Percentiles rank a stretch among this genome's conserved stretches.
Evolutionary conservation across 306 rosid genomes (phyloP).

Genomic region (Prunus kanzakura): DNA sequence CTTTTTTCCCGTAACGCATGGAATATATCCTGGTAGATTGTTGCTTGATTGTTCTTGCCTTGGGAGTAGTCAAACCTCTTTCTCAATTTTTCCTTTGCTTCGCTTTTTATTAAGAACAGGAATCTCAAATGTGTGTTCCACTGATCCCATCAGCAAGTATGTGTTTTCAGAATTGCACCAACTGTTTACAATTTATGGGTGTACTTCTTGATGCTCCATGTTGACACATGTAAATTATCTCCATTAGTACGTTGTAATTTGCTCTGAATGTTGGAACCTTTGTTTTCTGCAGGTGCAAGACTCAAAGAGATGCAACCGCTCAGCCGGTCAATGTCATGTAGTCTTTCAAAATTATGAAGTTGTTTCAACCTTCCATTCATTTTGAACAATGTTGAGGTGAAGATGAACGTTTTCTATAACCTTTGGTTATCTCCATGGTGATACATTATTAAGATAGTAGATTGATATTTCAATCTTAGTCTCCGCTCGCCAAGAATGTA

Average conservation of each 20-base stretch:
- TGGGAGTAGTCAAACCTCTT: neutral
- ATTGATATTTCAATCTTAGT: slow-evolving; percentile 1
- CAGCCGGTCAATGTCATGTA: slow-evolving; percentile 62
- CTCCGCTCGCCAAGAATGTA: slow-evolving; percentile 27
- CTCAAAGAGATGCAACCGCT: slow-evolving; percentile 47
- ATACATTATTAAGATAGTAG: slow-evolving; percentile 2
- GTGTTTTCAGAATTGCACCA: neutral
- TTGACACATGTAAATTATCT: neutral
- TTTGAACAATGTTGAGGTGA: slow-evolving; percentile 28
- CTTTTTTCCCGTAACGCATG: neutral
- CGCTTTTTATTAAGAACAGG: neutral
- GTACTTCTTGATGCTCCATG: neutral
- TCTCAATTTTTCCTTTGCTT: neutral
- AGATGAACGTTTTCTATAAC: slow-evolving; percentile 15
- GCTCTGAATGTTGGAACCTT: slow-evolving; percentile 15
- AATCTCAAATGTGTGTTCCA: neutral
- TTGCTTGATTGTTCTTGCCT: neutral
- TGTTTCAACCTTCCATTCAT: slow-evolving; percentile 17
- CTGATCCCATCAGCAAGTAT: neutral
- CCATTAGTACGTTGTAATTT: neutral
- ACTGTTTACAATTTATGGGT: neutral
- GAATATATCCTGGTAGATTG: neutral
- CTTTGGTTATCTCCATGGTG: slow-evolving; percentile 23
- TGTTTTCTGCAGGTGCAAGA: slow-evolving; percentile 70
- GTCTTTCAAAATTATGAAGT: slow-evolving; percentile 20